Percentiles rank a stretch among this genome's conserved stretches.
Evolutionary conservation across 164 flowering plant genomes (phyloP).

Genomic region (Nymphaea thermarum): DNA sequence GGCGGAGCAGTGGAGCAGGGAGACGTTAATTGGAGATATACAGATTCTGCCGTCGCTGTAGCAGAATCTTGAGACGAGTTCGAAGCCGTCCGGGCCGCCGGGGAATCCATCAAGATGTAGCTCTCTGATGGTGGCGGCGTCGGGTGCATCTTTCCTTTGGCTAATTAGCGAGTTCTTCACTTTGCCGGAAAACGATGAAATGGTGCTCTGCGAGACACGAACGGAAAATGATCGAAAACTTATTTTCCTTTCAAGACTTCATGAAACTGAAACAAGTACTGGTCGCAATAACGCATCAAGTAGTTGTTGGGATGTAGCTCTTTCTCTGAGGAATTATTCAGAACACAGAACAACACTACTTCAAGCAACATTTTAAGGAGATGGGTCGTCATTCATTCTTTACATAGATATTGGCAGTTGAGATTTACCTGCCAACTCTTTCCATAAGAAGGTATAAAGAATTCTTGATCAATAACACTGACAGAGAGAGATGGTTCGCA

Average conservation of each 20-base stretch:
- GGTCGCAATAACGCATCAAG: too few relatives aligned
- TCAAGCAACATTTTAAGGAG: neutral
- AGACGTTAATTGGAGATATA: constrained; percentile 41
- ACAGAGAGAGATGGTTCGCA: too few relatives aligned
- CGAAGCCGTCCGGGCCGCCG: constrained; percentile 70
- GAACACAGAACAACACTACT: too few relatives aligned
- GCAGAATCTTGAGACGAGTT: constrained; percentile 60
- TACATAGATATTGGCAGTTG: too few relatives aligned
- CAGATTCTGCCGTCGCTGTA: constrained; percentile 43
- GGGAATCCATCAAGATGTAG: constrained; percentile 39
- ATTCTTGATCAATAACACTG: neutral
- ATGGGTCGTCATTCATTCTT: too few relatives aligned
- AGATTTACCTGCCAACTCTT: neutral
- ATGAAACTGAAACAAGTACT: too few relatives aligned
- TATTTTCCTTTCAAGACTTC: neutral
- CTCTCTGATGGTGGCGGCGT: constrained; percentile 9
- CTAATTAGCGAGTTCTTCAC: constrained; percentile 40
- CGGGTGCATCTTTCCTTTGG: constrained; percentile 13
- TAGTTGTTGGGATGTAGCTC: too few relatives aligned
- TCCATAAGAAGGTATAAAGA: neutral
- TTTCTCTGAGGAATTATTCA: too few relatives aligned
- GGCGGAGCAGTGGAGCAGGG: constrained; percentile 53
- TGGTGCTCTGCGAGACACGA: constrained; percentile 30
- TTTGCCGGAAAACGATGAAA: constrained; percentile 41
- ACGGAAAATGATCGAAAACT: neutral